Evolutionary conservation across 2,329 filamentous ascomycete genomes (phyloP).

Genomic region (Aspergillus fructus): DNA sequence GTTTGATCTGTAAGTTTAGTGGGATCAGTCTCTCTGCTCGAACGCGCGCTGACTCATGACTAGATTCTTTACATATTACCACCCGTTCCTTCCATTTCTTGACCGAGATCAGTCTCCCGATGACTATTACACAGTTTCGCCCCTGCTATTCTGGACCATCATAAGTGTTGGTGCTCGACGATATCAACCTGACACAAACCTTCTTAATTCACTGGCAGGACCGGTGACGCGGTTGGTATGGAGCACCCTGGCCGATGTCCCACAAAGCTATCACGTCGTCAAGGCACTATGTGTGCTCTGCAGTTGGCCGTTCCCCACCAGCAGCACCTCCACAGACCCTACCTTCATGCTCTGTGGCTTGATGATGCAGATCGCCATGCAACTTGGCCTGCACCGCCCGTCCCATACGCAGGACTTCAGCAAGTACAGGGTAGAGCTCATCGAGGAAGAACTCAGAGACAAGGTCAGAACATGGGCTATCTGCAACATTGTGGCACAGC

Average conservation of each 20-base stretch:
- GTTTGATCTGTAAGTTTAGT: conserved; percentile 42
- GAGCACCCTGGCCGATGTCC: conserved; percentile 60
- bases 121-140: conserved; percentile 58
- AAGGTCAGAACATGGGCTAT: conserved; percentile 66
- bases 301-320: conserved; percentile 65
- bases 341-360: conserved; percentile 66
- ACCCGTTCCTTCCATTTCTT: conserved; percentile 64
- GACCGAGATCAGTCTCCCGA: conserved; percentile 55
- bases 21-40: not conserved
- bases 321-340: conserved; percentile 62
- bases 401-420: conserved; percentile 60
- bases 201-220: conserved; percentile 53
- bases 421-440: conserved; percentile 53
- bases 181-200: conserved; percentile 53
- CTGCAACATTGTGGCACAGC: conserved; percentile 67
- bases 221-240: conserved; percentile 60
- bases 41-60: conserved; percentile 27
- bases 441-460: conserved; percentile 63
- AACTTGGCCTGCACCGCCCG: conserved; percentile 64
- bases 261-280: conserved; percentile 64
- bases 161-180: conserved; percentile 62
- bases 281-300: conserved; percentile 64
- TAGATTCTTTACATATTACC: conserved; percentile 64
- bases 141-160: conserved; percentile 69
- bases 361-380: conserved; percentile 69